Conservation (phyloP, 2,329 filamentous ascomycete genomes). For the Fusarium veterinarium region DNA sequence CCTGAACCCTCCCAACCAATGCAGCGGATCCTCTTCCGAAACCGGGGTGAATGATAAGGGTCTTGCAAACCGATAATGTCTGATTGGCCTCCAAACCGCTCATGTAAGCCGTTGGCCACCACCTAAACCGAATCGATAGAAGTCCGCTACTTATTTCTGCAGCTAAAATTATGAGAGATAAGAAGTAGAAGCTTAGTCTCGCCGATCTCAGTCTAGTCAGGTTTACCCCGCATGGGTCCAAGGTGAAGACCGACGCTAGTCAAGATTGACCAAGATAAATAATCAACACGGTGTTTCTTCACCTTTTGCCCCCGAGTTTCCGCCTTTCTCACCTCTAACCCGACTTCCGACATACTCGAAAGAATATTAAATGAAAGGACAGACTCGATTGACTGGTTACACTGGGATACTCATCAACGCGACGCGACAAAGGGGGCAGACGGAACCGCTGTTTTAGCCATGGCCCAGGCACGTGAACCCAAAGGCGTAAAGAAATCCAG, state of each 20-base stretch:
- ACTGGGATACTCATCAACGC: neutral
- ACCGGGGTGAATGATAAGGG: neutral
- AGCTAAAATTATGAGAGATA: neutral
- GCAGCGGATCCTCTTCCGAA: neutral
- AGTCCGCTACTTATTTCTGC: neutral
- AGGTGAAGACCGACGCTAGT: slow-evolving; percentile 5
- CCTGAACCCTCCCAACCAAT: neutral
- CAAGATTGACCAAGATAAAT: neutral
- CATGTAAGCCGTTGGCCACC: neutral
- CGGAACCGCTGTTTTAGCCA: neutral
- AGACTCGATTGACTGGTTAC: too few species aligned
- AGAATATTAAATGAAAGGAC: rapidly evolving
- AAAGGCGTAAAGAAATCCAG: slow-evolving; percentile 9
- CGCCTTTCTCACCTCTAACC: neutral
- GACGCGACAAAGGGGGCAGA: neutral
- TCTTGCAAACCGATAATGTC: neutral
- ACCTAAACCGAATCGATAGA: neutral
- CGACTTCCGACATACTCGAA: neutral
- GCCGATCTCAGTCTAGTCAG: slow-evolving; percentile 1
- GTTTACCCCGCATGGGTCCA: slow-evolving; percentile 18
- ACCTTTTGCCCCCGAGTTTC: neutral
- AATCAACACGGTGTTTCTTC: neutral
- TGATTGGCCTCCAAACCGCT: neutral
- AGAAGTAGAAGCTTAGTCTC: neutral
- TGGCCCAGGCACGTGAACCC: slow-evolving; percentile 13